phyloP scores from a whole-genome alignment of 805 yeast species.

The Debaryomyces prosopidis region DNA sequence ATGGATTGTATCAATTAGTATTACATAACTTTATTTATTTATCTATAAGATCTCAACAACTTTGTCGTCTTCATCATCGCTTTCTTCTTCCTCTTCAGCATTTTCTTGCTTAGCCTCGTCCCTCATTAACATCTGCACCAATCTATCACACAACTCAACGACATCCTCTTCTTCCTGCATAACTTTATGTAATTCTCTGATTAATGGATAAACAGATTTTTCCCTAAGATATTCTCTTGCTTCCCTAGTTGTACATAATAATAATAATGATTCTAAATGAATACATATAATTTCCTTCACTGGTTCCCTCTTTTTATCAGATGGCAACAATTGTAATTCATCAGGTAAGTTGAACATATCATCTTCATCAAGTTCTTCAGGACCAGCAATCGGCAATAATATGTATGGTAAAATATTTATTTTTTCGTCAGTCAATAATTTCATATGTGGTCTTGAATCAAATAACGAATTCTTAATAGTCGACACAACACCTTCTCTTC shows the following conservation, averaged over 20 bases:
- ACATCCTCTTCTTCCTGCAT: conserved; percentile 38
- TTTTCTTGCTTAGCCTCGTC: conserved; percentile 64
- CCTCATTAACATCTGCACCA: conserved; percentile 90
- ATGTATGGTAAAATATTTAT: conserved; percentile 81
- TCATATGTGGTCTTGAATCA: conserved; percentile 68
- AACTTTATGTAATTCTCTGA: conserved; percentile 80
- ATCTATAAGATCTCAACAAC: conserved; percentile 52
- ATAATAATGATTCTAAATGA: conserved; percentile 76
- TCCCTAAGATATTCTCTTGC: conserved; percentile 76
- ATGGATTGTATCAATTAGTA: too few relatives aligned
- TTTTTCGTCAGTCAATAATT: conserved; percentile 56
- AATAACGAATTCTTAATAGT: conserved; percentile 88
- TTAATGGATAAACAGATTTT: conserved; percentile 81
- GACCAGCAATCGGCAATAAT: conserved; percentile 76
- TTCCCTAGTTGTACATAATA: conserved; percentile 72
- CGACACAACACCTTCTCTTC: conserved; percentile 92
- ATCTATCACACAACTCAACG: conserved; percentile 72
- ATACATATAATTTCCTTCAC: conserved; percentile 60
- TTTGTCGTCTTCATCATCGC: conserved; percentile 47
- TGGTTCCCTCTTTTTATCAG: conserved; percentile 78
- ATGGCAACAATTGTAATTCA: conserved; percentile 76
- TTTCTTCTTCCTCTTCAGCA: conserved; percentile 44
- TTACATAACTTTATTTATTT: background rate
- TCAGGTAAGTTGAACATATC: conserved; percentile 88
- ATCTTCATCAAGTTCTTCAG: conserved; percentile 75